These are phyloP conservation scores for Prototheca wickerhamii DNA, from an alignment of 163 green algal genomes.

Conservation along the genomic window DNA sequence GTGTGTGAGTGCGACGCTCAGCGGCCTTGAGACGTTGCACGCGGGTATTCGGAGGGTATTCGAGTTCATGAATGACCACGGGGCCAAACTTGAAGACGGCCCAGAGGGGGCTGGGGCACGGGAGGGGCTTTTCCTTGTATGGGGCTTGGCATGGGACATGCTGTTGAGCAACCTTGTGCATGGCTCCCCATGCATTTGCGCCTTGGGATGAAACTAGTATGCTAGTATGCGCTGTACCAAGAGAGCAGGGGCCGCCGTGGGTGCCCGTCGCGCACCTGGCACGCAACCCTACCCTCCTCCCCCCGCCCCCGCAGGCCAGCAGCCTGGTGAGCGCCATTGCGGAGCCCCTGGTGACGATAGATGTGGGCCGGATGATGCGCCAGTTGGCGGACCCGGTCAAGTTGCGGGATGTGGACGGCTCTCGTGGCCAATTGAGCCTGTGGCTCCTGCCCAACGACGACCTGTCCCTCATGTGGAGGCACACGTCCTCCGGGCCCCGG, in stretches of 20 bases:
- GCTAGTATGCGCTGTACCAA: too few relatives aligned
- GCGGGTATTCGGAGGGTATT: not conserved
- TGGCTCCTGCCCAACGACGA: conserved; percentile 30
- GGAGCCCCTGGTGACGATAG: conserved; percentile 25
- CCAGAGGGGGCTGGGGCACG: too few relatives aligned
- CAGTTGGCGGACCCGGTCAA: conserved; percentile 15
- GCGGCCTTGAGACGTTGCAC: not conserved
- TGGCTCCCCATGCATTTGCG: too few relatives aligned
- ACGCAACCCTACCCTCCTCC: not conserved
- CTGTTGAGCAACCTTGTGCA: too few relatives aligned
- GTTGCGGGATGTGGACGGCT: conserved; percentile 9
- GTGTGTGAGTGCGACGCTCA: not conserved
- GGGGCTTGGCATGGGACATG: too few relatives aligned
- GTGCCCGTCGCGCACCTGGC: too few relatives aligned
- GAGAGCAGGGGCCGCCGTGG: too few relatives aligned
- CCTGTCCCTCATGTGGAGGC: conserved; percentile 23
- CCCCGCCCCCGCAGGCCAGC: conserved; percentile 1
- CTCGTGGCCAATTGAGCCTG: conserved; percentile 19
- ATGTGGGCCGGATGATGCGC: conserved; percentile 21
- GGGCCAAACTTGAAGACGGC: too few relatives aligned
- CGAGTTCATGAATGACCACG: too few relatives aligned
- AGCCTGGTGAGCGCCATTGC: conserved; percentile 16
- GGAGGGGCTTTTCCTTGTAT: too few relatives aligned
- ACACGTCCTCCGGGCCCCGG: not conserved
- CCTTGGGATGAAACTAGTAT: too few relatives aligned